These are phyloP conservation scores for Rhinocladiella similis DNA, from an alignment of 2,329 filamentous ascomycete genomes.

Conservation along the genomic window DNA sequence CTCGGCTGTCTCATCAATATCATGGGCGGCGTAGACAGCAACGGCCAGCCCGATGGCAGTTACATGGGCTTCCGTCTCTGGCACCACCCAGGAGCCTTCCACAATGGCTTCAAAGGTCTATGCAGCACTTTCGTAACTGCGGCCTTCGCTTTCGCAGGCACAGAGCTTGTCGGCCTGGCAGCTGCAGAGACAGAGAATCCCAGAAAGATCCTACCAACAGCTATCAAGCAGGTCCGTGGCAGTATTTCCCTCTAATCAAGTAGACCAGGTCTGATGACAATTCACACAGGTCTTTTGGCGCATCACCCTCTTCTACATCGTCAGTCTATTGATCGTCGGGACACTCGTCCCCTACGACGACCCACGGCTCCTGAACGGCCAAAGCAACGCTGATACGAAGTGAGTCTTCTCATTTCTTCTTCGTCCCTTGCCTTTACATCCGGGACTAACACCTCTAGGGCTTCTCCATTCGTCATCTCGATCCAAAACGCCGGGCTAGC, in stretches of 20 bases:
- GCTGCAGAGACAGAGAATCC: conserved; percentile 56
- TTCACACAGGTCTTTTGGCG: conserved; percentile 47
- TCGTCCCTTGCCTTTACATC: neutral
- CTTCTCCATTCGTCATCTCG: conserved; percentile 67
- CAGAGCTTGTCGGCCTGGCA: conserved; percentile 55
- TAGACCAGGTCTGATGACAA: neutral
- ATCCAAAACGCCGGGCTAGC: conserved; percentile 61
- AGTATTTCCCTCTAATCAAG: neutral
- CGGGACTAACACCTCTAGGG: conserved; percentile 25
- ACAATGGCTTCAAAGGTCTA: conserved; percentile 52
- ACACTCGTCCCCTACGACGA: conserved; percentile 46
- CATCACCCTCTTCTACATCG: conserved; percentile 52
- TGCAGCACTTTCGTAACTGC: conserved; percentile 59
- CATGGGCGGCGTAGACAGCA: conserved; percentile 65
- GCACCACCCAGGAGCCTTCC: conserved; percentile 52
- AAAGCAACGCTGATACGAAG: conserved; percentile 41
- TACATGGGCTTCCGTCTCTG: conserved; percentile 83
- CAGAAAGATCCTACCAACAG: conserved; percentile 49
- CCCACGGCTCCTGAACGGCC: conserved; percentile 40
- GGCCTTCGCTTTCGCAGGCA: conserved; percentile 59
- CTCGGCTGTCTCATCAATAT: conserved; percentile 68
- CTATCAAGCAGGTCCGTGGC: conserved; percentile 46
- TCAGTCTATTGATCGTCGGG: conserved; percentile 47
- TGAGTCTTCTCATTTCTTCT: conserved; percentile 4
- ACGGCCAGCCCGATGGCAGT: conserved; percentile 68